Conservation (phyloP, 495 filamentous ascomycete species). For the Penicillium waksmanii region DNA sequence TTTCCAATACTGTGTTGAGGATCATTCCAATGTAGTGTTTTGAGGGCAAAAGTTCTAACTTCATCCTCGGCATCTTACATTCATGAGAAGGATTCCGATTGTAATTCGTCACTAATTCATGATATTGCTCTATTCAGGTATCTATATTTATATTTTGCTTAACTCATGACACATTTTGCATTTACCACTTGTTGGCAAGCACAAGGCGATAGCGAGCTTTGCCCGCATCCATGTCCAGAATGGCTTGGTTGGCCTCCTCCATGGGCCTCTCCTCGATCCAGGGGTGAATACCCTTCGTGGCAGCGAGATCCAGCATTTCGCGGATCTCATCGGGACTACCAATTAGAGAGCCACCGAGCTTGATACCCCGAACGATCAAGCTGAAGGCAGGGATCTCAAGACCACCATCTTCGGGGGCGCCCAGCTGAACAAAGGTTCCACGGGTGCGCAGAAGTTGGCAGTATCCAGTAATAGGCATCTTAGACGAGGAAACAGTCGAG, state of each 20-base stretch:
- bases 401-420: slow-evolving; percentile 67
- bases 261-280: slow-evolving; percentile 74
- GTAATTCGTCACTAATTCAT: too few relatives aligned
- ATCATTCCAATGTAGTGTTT: too few relatives aligned
- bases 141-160: background rate
- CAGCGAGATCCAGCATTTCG: slow-evolving; percentile 81
- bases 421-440: slow-evolving; percentile 82
- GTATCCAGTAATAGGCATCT: slow-evolving; percentile 79
- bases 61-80: too few relatives aligned
- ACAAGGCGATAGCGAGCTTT: slow-evolving; percentile 77
- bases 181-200: slow-evolving; percentile 60
- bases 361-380: slow-evolving; percentile 62
- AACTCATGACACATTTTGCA: background rate
- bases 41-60: too few relatives aligned
- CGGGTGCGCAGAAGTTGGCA: slow-evolving; percentile 65
- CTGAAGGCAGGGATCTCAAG: slow-evolving; percentile 63
- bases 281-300: slow-evolving; percentile 67
- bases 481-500: slow-evolving; percentile 71
- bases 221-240: slow-evolving; percentile 69
- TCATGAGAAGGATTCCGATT: too few relatives aligned
- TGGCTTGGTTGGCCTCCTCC: slow-evolving; percentile 72
- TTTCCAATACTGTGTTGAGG: too few relatives aligned
- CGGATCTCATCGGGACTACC: slow-evolving; percentile 73
- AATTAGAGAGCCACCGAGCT: slow-evolving; percentile 72
- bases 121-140: slow-evolving; percentile 1